These are phyloP conservation scores for Hypholoma sublateritium DNA, from an alignment of 768 basidiomycete genomes.

Conservation along the genomic window DNA sequence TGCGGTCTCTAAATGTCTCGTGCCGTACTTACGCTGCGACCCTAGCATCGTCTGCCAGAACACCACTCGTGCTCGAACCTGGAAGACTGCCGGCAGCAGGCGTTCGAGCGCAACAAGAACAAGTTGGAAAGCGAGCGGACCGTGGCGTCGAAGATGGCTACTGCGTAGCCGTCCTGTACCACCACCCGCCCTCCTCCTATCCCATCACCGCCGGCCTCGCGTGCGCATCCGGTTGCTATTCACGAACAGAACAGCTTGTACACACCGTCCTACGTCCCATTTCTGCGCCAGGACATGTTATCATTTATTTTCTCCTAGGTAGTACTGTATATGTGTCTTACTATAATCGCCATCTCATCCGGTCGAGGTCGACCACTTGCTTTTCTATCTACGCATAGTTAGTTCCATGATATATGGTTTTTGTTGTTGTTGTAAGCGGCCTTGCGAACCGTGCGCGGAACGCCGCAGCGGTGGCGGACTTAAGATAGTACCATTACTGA, in stretches of 20 bases:
- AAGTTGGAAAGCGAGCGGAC: conserved; percentile 89
- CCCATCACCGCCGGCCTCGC: background rate
- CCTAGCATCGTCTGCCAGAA: conserved; percentile 85
- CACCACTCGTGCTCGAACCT: conserved; percentile 84
- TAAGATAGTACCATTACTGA: background rate
- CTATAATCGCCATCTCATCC: conserved; percentile 15
- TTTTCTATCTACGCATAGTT: conserved; percentile 9
- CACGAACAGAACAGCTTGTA: conserved; percentile 13
- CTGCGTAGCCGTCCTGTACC: conserved; percentile 46
- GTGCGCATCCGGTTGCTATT: conserved; percentile 4
- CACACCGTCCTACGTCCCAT: conserved; percentile 11
- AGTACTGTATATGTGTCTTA: conserved; percentile 23
- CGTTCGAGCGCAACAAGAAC: conserved; percentile 84
- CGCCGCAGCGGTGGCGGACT: conserved; percentile 10
- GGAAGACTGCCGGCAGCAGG: conserved; percentile 83
- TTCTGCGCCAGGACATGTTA: conserved; percentile 18
- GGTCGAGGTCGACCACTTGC: conserved; percentile 21
- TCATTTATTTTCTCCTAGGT: conserved; percentile 15
- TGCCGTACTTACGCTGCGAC: conserved; percentile 4
- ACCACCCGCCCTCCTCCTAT: conserved; percentile 6
- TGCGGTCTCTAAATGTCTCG: conserved; percentile 6
- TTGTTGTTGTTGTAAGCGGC: background rate
- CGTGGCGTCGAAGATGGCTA: conserved; percentile 83
- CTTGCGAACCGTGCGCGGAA: conserved; percentile 1
- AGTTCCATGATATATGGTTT: conserved; percentile 1